Percentiles rank a stretch among this genome's conserved stretches.
Evolutionary conservation across 1,139 yeast species (phyloP).

Genomic region (Pneumocystis murina): DNA sequence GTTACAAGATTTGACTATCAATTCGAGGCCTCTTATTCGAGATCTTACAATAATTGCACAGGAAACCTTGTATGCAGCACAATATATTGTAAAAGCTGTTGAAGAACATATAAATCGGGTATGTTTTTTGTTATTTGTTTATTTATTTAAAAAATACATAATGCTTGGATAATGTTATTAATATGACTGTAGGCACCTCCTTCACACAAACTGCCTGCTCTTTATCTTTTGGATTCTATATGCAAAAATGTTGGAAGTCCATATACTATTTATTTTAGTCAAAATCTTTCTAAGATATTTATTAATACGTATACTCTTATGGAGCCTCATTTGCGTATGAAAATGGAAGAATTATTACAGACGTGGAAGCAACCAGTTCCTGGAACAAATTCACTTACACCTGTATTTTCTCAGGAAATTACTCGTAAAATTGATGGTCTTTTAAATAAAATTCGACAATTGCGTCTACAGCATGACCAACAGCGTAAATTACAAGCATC

Average conservation of each 20-base stretch:
- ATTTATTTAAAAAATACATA: not conserved
- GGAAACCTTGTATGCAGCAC: conserved; percentile 64
- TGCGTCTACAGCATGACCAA: conserved; percentile 16
- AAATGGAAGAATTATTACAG: conserved; percentile 60
- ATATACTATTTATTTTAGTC: conserved; percentile 58
- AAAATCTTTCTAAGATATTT: conserved; percentile 52
- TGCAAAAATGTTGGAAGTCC: conserved; percentile 85
- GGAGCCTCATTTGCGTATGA: conserved; percentile 57
- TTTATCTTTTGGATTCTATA: conserved; percentile 81
- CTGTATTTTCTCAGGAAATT: conserved; percentile 60
- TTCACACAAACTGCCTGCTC: conserved; percentile 62
- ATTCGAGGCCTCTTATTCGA: conserved; percentile 79
- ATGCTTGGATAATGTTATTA: not conserved
- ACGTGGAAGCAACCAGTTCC: conserved; percentile 65
- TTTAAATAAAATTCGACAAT: conserved; percentile 39
- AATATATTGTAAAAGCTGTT: conserved; percentile 60
- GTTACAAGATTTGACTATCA: conserved; percentile 64
- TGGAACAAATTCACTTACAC: conserved; percentile 36
- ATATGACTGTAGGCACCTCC: conserved; percentile 39
- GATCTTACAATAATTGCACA: conserved; percentile 76
- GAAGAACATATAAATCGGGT: conserved; percentile 36
- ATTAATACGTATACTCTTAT: conserved; percentile 66
- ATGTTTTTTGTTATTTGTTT: not conserved
- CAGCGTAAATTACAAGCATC: conserved; percentile 5
- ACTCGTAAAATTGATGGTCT: conserved; percentile 62